Percentiles rank a stretch among this genome's conserved stretches.
Conservation (phyloP, 345 rosid species). For the Balakata baccata region DNA sequence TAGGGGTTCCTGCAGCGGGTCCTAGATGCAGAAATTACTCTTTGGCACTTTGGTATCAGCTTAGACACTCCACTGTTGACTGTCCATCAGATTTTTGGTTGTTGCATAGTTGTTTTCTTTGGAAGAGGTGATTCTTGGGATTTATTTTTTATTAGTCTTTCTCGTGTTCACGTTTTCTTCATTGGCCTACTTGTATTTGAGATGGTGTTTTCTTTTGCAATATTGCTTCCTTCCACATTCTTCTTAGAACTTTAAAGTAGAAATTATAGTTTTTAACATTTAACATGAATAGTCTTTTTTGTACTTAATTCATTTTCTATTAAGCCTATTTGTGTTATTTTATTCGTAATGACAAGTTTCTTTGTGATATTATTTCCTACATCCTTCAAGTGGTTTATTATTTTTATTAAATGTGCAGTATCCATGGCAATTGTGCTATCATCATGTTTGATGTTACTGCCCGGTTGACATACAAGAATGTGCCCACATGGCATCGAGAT, state of each 20-base stretch:
- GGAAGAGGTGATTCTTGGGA: neutral
- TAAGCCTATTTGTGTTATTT: neutral
- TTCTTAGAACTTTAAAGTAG: neutral
- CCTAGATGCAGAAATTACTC: no score
- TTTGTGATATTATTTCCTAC: neutral
- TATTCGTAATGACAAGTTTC: neutral
- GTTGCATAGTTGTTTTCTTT: no score
- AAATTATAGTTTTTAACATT: neutral
- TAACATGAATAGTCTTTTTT: neutral
- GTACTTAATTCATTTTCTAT: neutral
- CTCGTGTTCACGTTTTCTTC: neutral
- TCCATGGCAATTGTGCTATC: slow-evolving; percentile 97
- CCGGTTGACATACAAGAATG: slow-evolving; percentile 91
- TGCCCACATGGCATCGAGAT: slow-evolving; percentile 98
- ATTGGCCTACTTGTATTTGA: no score
- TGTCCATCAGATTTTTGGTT: neutral
- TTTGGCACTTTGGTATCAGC: neutral
- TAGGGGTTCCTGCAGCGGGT: no score
- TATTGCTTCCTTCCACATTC: no score
- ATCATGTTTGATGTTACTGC: slow-evolving; percentile 99
- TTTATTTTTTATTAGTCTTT: neutral
- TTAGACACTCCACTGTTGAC: neutral
- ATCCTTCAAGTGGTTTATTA: neutral
- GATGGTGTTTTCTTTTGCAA: no score
- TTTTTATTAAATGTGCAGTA: slow-evolving; percentile 41